phyloP scores from a whole-genome alignment of 139 green algal species.

The Tetratostichococcus sp. region DNA sequence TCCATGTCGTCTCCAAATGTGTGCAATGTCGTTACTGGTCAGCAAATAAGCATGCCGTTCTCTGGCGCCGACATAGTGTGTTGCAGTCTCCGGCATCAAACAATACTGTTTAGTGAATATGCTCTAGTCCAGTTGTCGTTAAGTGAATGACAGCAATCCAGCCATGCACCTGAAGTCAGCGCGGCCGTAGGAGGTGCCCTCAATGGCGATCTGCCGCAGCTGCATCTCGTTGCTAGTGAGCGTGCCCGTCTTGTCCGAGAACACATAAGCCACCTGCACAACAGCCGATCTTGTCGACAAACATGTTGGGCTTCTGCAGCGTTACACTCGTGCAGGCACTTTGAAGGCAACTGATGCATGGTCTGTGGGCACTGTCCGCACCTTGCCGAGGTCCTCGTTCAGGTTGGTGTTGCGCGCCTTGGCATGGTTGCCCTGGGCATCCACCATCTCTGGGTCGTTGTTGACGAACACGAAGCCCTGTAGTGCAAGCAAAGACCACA shows the following conservation, averaged over 20 bases:
- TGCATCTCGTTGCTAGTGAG: slow-evolving; percentile 84
- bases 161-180: slow-evolving; percentile 64
- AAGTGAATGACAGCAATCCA: too few species aligned
- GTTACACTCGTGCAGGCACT: too few species aligned
- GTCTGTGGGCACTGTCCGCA: too few species aligned
- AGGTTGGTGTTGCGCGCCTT: slow-evolving; percentile 87
- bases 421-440: slow-evolving; percentile 64
- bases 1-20: slow-evolving; percentile 28
- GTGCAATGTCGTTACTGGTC: too few species aligned
- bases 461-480: slow-evolving; percentile 80
- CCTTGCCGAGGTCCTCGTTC: slow-evolving; percentile 94
- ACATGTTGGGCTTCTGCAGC: background rate
- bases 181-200: slow-evolving; percentile 22
- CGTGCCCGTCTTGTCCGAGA: slow-evolving; percentile 88
- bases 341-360: too few species aligned
- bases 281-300: background rate
- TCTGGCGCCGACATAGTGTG: too few species aligned
- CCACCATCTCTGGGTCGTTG: slow-evolving; percentile 72
- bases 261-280: slow-evolving; percentile 69
- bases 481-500: background rate
- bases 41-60: too few species aligned
- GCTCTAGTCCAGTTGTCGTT: too few species aligned
- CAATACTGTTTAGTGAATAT: too few species aligned
- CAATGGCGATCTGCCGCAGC: slow-evolving; percentile 47
- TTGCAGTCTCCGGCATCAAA: too few species aligned